Evolutionary conservation across 768 basidiomycete genomes (phyloP).

Genomic region (Cystofilobasidium macerans): DNA sequence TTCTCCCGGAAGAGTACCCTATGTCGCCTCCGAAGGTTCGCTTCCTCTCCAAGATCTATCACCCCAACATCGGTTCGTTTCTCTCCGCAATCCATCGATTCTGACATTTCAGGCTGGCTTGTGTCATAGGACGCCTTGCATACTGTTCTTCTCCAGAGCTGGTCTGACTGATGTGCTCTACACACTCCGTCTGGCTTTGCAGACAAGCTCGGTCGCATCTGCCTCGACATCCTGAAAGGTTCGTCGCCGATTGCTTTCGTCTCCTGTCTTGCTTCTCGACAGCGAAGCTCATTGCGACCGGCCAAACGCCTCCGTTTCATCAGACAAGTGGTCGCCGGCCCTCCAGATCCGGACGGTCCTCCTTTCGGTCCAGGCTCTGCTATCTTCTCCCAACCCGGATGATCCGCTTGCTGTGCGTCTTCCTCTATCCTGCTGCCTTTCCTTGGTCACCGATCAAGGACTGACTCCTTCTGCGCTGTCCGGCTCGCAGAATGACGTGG

Average conservation of each 20-base stretch:
- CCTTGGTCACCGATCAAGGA: not conserved
- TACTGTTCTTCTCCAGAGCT: too few relatives aligned
- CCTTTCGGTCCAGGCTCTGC: slow-evolving; percentile 89
- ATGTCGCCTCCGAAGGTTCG: slow-evolving; percentile 99
- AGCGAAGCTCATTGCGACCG: not conserved
- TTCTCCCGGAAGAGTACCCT: slow-evolving; percentile 97
- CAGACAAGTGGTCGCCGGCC: slow-evolving; percentile 97
- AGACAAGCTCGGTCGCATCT: slow-evolving; percentile 99
- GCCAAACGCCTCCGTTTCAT: not conserved
- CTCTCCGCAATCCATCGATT: not conserved
- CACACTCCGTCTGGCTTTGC: slow-evolving; percentile 7
- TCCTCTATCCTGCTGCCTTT: not conserved
- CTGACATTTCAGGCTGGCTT: too few relatives aligned
- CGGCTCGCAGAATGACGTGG: slow-evolving; percentile 42
- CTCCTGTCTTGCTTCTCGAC: not conserved
- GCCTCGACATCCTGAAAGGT: slow-evolving; percentile 96
- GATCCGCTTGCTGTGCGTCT: slow-evolving; percentile 34
- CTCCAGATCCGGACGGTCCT: slow-evolving; percentile 96
- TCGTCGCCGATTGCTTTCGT: slow-evolving; percentile 27
- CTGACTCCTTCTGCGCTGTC: not conserved
- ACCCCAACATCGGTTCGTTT: slow-evolving; percentile 84
- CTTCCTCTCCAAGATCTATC: slow-evolving; percentile 73
- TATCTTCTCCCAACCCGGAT: slow-evolving; percentile 83
- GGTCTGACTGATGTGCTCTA: not conserved
- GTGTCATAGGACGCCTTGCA: too few relatives aligned